Evolutionary conservation across 805 yeast genomes (phyloP), one percentile per base, ranked within the genome.

Genomic region (Kurtzmaniella cleridarum): DNA sequence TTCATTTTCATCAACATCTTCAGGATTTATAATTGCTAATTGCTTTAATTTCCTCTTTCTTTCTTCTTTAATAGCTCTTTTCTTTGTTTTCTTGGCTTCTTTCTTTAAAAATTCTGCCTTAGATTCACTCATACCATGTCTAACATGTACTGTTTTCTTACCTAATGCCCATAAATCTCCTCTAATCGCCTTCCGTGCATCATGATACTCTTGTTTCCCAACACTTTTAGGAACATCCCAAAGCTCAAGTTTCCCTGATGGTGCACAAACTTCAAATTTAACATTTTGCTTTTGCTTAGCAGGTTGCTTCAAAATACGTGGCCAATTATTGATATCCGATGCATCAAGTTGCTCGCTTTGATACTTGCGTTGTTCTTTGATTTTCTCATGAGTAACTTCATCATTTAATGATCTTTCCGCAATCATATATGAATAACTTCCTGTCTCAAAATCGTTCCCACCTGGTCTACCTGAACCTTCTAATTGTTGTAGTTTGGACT

Each of bases 221-320:
- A 76, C 70, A 14, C 95, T 79, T 55, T 81, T 84, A 0, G 97
- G 83, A 2, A 93, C 75, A 12, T 81, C 81, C 96, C 97, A 89
- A 42, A 81, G 79, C 60, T 91, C 97, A 32, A 91, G 60, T 34
- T 75, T 73, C 1, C 96, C 96, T 11, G 81, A 72, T 0, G 90
- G 76, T 0, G 87, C 78, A 66, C 96, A 88, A 2, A 89, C 74
- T 46, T 80, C 84, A 57, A 90, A 69, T 17, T 78, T 66, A 13
- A 91, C 93, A 62, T 89, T 95, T 3, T 89, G 87, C 54, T 87
- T 85, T 35, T 83, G 74, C 53, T 88, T 87, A 52, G 73, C 48
- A 2, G 98, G 98, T 15, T 73, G 74, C 27, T 72, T 70, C 39
- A 89, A 62, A 10, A 85, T 75, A 43, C 98, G 71, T 0, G 96